Evolutionary conservation across 2,329 filamentous ascomycete genomes (phyloP).

Genomic region (Claviceps spartinae): DNA sequence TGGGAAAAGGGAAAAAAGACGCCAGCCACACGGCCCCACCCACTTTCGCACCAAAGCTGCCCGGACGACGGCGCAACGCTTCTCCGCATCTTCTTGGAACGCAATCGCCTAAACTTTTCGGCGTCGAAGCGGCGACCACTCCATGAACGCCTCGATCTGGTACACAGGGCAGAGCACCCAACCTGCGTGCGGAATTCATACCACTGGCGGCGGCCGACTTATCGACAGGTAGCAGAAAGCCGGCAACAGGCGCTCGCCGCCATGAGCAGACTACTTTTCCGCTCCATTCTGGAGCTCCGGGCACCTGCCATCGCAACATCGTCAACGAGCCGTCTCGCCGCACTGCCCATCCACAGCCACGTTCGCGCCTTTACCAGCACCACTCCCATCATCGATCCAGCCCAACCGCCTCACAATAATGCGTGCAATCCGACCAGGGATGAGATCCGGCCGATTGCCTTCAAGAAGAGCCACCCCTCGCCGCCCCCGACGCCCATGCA

Average conservation of each 20-base stretch:
- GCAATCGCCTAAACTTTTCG: conserved; percentile 8
- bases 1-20: conserved; percentile 3
- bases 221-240: no score
- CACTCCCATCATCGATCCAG: conserved; percentile 33
- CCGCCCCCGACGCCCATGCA: conserved; percentile 29
- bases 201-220: no score
- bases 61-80: conserved; percentile 21
- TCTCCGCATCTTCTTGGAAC: conserved; percentile 14
- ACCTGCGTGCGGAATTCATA: not conserved
- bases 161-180: not conserved
- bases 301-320: conserved; percentile 13
- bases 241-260: conserved; percentile 3
- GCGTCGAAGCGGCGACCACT: not conserved
- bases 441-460: conserved; percentile 22
- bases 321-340: conserved; percentile 3
- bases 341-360: conserved; percentile 15
- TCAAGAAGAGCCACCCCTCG: conserved; percentile 26
- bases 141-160: not conserved
- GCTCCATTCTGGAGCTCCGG: conserved; percentile 49
- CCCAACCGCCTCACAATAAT: conserved; percentile 21
- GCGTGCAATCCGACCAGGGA: conserved; percentile 22
- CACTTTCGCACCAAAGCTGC: not conserved
- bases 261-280: conserved; percentile 48
- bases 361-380: conserved; percentile 34
- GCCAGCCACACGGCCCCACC: not conserved